Evolutionary conservation across 2,329 filamentous ascomycete species (phyloP).

Genomic region (Penicillium sumatraense): DNA sequence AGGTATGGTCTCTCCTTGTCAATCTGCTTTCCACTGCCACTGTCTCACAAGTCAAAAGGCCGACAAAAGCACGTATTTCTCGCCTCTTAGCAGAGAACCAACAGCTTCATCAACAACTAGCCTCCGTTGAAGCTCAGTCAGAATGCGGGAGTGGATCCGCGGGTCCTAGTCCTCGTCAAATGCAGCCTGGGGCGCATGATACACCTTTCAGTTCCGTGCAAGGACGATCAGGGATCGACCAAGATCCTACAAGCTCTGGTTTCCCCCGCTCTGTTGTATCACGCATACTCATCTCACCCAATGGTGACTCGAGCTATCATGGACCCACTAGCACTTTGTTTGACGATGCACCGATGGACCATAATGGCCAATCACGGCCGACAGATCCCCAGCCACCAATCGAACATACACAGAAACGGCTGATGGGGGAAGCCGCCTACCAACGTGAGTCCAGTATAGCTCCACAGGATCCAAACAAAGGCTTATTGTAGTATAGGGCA

Average conservation of each 20-base stretch:
- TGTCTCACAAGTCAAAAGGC: conserved; percentile 1
- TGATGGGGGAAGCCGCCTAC: conserved; percentile 54
- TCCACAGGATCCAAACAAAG: not conserved
- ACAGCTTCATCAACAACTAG: conserved; percentile 17
- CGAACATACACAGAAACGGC: conserved; percentile 43
- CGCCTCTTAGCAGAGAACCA: conserved; percentile 23
- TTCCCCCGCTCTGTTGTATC: conserved; percentile 25
- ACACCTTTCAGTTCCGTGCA: not conserved
- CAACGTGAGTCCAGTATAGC: conserved; percentile 39
- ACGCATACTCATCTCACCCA: conserved; percentile 46
- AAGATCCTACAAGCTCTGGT: not conserved
- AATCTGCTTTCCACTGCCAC: too few relatives aligned
- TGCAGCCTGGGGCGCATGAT: not conserved
- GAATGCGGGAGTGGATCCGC: not conserved
- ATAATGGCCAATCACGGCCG: conserved; percentile 13
- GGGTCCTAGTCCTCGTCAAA: not conserved
- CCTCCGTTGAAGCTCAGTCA: not conserved
- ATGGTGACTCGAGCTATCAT: conserved; percentile 53
- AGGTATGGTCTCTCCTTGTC: too few relatives aligned
- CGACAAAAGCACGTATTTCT: conserved; percentile 22
- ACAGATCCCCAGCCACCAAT: conserved; percentile 16
- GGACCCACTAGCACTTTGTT: conserved; percentile 56
- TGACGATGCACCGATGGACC: conserved; percentile 41
- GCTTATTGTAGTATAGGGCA: conserved; percentile 39
- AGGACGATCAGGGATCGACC: not conserved